Evolutionary conservation across 2,329 filamentous ascomycete genomes (phyloP), one percentile per base, ranked within the genome.

Genomic region (Ascochyta koolunga): DNA sequence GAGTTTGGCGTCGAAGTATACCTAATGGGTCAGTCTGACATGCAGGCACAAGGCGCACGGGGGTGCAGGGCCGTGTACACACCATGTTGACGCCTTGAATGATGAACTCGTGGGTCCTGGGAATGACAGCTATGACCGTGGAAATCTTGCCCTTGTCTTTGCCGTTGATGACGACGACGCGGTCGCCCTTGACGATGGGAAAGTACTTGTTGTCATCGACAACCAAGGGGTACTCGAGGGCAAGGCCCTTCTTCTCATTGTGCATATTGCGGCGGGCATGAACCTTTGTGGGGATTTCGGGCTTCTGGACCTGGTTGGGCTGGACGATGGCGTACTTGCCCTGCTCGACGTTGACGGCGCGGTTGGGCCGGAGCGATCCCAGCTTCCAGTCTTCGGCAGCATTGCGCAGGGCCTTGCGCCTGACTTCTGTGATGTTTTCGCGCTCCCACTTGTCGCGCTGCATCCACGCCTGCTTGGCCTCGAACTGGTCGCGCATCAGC

Each of bases 71-170:
- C 27, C 19, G 31, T 21, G 2, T 27, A 48, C 66, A 37, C 62
- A 77, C 76, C 71, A 66, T 64, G 56, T 80, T 80, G 44, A 80
- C 25, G 19, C 69, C 75, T 40, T 68, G 66, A 29, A 82, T 54
- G 6, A 64, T 54, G 33, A 78, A 65, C 9, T 64, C 58, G 24
- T 74, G 72, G 13, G 61, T 63, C 2, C 75, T 66, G 1, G 62
- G 46, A 11, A 73, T 77, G 39, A 96, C 78, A 1, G 78, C 73
- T 55, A 72, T 74, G 38, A 98, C 84, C n/a, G 79, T 78, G 44
- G 90, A 90, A 75, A 99, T 95, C 78, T 88, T 90, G 67, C 92
- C 92, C 78, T 87, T 89, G 68, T 95, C 89, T 31, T 82, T 83
- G 8, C 93, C 93, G 56, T 88, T 85, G 48, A 91, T 77, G 54